Conservation (phyloP, 306 rosid genomes). For the Cucumis melo region DNA sequence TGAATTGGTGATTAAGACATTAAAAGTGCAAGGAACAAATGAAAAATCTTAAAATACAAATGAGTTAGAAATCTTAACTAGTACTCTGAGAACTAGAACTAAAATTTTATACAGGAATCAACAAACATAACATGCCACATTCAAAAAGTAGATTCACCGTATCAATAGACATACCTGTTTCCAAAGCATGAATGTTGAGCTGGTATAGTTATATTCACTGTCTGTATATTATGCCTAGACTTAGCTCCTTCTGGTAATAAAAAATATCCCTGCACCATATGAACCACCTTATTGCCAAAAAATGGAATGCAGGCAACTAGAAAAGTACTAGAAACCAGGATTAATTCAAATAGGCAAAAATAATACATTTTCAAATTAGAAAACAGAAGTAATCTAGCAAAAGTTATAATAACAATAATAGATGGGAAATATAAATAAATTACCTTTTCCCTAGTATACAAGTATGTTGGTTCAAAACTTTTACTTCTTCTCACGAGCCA, state of each 20-base stretch:
- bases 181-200: conserved; percentile 96
- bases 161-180: conserved; percentile 46
- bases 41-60: not conserved
- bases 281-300: not conserved
- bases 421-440: not conserved
- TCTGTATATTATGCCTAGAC: conserved; percentile 66
- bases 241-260: conserved; percentile 89
- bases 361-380: not conserved
- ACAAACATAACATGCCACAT: not conserved
- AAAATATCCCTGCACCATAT: conserved; percentile 65
- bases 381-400: not conserved
- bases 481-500: conserved; percentile 73
- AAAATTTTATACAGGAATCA: not conserved
- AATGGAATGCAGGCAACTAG: conserved; percentile 7
- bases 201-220: conserved; percentile 83
- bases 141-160: not conserved
- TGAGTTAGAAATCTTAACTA: not conserved
- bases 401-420: not conserved
- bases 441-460: conserved; percentile 96
- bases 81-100: not conserved
- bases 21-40: not conserved
- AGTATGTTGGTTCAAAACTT: conserved; percentile 77
- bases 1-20: too few relatives aligned
- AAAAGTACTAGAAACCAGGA: not conserved
- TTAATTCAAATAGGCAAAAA: conserved; percentile 12